A percentile compares a stretch with the other conserved stretches of the same genome.
These are phyloP conservation scores for Alloascoidea africana DNA, from an alignment of 805 yeast species.

Conservation along the genomic window DNA sequence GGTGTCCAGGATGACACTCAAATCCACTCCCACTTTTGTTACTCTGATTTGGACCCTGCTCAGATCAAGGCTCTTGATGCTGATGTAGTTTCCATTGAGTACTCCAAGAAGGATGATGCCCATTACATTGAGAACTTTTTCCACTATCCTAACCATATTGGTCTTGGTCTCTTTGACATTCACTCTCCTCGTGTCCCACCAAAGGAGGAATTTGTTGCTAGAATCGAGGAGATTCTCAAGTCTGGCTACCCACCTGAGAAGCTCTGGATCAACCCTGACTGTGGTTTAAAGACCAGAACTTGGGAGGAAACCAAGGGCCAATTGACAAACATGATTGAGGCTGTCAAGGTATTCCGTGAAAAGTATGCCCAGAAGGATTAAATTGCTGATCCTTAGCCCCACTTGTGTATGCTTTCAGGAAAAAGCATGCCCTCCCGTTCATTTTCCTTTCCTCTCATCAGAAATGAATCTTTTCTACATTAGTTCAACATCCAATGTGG, in stretches of 20 bases:
- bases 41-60: slow-evolving; percentile 98
- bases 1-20: slow-evolving; percentile 93
- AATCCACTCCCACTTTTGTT: slow-evolving; percentile 99
- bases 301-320: slow-evolving; percentile 96
- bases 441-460: too few relatives aligned
- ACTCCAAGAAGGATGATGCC: slow-evolving; percentile 99
- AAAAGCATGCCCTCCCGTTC: too few relatives aligned
- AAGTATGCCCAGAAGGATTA: slow-evolving; percentile 17
- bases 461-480: too few relatives aligned
- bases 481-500: too few relatives aligned
- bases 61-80: slow-evolving; percentile 99
- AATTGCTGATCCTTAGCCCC: too few relatives aligned
- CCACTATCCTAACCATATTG: slow-evolving; percentile 98
- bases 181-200: slow-evolving; percentile 99
- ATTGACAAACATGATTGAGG: slow-evolving; percentile 96
- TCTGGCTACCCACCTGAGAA: slow-evolving; percentile 90
- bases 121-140: slow-evolving; percentile 96
- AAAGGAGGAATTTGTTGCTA: slow-evolving; percentile 85
- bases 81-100: slow-evolving; percentile 97
- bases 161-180: slow-evolving; percentile 97
- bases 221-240: slow-evolving; percentile 89
- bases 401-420: too few relatives aligned
- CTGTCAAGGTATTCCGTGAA: slow-evolving; percentile 90
- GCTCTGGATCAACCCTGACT: slow-evolving; percentile 99
- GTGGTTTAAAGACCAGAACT: slow-evolving; percentile 99